Percentiles rank a stretch among this genome's conserved stretches.
These are phyloP conservation scores for Phytophthora citricola DNA, from an alignment of 352 stramenopile genomes.

Conservation along the genomic window DNA sequence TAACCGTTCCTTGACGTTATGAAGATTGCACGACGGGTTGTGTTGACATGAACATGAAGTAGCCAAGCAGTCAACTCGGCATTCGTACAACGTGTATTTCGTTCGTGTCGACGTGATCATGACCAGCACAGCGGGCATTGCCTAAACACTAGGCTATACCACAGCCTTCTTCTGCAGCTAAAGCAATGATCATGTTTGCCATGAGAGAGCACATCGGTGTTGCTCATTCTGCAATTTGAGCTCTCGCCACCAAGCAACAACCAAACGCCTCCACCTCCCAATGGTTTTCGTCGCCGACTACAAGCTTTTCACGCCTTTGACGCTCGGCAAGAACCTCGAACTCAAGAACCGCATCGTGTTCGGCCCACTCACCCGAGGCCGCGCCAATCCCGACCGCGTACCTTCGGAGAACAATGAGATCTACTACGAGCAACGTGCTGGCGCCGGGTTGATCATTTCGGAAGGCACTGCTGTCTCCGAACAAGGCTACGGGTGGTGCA, in stretches of 20 bases:
- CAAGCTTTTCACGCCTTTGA: constrained; percentile 49
- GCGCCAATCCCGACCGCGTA: constrained; percentile 33
- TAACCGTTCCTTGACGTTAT: too few species aligned
- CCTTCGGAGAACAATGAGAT: constrained; percentile 56
- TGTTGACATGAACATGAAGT: constrained; percentile 1
- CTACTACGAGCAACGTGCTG: constrained; percentile 71
- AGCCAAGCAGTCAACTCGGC: not conserved
- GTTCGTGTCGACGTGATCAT: not conserved
- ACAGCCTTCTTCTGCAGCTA: too few species aligned
- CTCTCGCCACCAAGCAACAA: constrained; percentile 7
- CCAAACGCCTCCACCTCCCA: not conserved
- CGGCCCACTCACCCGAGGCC: constrained; percentile 55
- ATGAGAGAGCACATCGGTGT: not conserved
- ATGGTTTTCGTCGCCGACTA: constrained; percentile 31
- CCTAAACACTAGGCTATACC: too few species aligned
- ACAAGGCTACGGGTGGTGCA: constrained; percentile 43
- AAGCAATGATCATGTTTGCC: not conserved
- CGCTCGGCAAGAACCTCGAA: constrained; percentile 43
- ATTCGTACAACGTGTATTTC: not conserved
- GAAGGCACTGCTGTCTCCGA: constrained; percentile 59
- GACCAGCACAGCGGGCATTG: too few species aligned
- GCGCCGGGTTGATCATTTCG: constrained; percentile 68
- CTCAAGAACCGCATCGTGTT: constrained; percentile 67
- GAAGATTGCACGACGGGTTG: not conserved
- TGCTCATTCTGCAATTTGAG: constrained; percentile 19